phyloP scores from a whole-genome alignment of 257 asterid genomes.

The Misopates orontium region DNA sequence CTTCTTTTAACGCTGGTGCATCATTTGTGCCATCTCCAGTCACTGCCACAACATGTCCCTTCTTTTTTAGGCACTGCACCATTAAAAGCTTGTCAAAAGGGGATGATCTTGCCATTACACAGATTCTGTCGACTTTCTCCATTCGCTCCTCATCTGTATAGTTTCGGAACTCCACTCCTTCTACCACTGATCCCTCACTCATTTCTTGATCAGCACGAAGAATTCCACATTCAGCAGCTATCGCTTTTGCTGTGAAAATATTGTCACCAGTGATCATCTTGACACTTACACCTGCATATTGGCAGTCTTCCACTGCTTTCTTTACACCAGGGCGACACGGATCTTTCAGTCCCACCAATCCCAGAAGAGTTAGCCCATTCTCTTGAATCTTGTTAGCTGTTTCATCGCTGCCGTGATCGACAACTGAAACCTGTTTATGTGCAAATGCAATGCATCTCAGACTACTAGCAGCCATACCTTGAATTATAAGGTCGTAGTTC shows the following conservation, averaged over 20 bases:
- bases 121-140: conserved; percentile 52
- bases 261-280: conserved; percentile 91
- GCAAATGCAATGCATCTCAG: conserved; percentile 80
- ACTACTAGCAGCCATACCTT: conserved; percentile 78
- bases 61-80: conserved; percentile 64
- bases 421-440: conserved; percentile 37
- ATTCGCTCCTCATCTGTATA: conserved; percentile 56
- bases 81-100: conserved; percentile 77
- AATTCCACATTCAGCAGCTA: conserved; percentile 80
- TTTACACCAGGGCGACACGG: conserved; percentile 72
- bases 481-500: conserved; percentile 40
- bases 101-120: conserved; percentile 72
- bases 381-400: conserved; percentile 38
- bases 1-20: conserved; percentile 74
- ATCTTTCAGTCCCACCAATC: conserved; percentile 66
- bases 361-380: conserved; percentile 45
- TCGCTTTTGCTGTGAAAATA: conserved; percentile 72
- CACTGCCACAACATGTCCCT: conserved; percentile 74
- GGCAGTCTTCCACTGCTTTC: conserved; percentile 68
- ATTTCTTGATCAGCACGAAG: conserved; percentile 29
- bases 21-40: conserved; percentile 78
- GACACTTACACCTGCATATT: conserved; percentile 59
- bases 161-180: conserved; percentile 64
- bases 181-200: conserved; percentile 44
- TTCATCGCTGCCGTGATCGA: background rate